These are phyloP conservation scores for Rhodosporidiobolus sp. DNA, from an alignment of 768 basidiomycete species.

Conservation along the genomic window DNA sequence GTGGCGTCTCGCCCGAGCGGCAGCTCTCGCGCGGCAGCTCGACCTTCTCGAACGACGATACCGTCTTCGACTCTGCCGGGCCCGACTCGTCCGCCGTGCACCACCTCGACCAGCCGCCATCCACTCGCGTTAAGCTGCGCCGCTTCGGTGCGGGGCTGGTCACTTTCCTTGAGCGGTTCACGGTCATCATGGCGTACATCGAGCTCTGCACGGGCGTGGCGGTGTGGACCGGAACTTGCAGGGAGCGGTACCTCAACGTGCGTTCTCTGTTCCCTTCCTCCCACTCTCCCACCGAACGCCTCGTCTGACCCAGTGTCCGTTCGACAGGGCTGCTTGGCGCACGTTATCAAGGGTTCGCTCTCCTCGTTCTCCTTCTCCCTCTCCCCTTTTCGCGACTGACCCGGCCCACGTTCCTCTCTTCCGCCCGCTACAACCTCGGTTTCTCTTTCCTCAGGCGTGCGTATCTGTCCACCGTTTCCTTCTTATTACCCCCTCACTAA, in stretches of 20 bases:
- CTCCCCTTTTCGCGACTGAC: no score
- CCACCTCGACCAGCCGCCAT: neutral
- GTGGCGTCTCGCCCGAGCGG: neutral
- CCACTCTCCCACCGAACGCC: neutral
- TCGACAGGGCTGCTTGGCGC: conserved; percentile 70
- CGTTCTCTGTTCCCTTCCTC: conserved; percentile 46
- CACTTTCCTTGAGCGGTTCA: conserved; percentile 56
- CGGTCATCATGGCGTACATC: conserved; percentile 70
- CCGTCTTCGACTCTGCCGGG: conserved; percentile 37
- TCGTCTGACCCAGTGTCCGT: neutral
- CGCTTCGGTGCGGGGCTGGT: conserved; percentile 6
- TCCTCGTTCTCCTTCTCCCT: no score
- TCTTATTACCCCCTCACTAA: no score
- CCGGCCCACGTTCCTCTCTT: no score
- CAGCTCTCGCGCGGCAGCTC: conserved; percentile 6
- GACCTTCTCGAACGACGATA: conserved; percentile 29
- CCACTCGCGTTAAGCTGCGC: neutral
- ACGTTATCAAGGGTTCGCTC: conserved; percentile 66
- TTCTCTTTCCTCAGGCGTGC: no score
- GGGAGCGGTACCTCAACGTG: conserved; percentile 73
- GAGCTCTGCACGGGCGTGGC: conserved; percentile 68
- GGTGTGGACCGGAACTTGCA: conserved; percentile 82
- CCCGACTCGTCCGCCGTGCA: neutral
- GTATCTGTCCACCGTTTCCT: no score
- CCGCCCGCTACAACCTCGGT: no score